Conservation (phyloP, 352 stramenopile genomes). For the Phytophthora fragariaefolia region DNA sequence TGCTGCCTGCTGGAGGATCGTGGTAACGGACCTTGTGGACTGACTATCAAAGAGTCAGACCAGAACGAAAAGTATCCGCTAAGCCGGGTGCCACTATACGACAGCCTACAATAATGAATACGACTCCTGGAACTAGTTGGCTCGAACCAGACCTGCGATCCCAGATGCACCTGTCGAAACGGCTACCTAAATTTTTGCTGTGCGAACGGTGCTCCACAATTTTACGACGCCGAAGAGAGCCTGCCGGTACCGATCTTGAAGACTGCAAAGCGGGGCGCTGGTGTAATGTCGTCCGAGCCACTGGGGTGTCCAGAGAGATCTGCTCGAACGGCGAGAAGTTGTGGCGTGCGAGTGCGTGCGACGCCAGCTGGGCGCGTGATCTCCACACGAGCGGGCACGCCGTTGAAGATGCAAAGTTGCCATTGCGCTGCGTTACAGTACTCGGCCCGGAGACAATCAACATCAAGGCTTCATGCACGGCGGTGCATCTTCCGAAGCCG, state of each 20-base stretch:
- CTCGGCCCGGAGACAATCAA: slow-evolving; percentile 1
- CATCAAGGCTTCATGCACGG: too few species aligned
- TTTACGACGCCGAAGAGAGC: slow-evolving; percentile 29
- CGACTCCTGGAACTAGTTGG: too few species aligned
- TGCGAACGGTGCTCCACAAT: slow-evolving; percentile 24
- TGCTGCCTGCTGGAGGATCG: slow-evolving; percentile 15
- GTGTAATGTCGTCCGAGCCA: slow-evolving; percentile 16
- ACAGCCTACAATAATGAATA: neutral
- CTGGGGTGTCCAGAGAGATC: slow-evolving; percentile 31
- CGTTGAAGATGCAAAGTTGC: slow-evolving; percentile 15
- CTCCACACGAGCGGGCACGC: slow-evolving; percentile 5
- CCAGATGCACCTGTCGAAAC: neutral
- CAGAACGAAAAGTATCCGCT: slow-evolving; percentile 5
- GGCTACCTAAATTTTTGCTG: slow-evolving; percentile 20
- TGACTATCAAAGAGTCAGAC: slow-evolving; percentile 29
- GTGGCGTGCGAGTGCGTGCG: slow-evolving; percentile 43
- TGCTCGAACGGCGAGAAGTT: slow-evolving; percentile 36
- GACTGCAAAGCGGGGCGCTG: neutral
- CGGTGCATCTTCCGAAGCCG: slow-evolving; percentile 16
- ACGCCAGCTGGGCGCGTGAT: slow-evolving; percentile 23
- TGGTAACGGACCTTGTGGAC: slow-evolving; percentile 15
- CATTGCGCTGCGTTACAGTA: neutral
- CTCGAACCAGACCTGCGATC: neutral
- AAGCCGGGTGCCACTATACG: neutral
- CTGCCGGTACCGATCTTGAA: slow-evolving; percentile 16